A percentile compares a stretch with the other conserved stretches of the same genome.
Evolutionary conservation across 805 yeast species (phyloP).

Genomic region (Spencermartinsiella europaea): DNA sequence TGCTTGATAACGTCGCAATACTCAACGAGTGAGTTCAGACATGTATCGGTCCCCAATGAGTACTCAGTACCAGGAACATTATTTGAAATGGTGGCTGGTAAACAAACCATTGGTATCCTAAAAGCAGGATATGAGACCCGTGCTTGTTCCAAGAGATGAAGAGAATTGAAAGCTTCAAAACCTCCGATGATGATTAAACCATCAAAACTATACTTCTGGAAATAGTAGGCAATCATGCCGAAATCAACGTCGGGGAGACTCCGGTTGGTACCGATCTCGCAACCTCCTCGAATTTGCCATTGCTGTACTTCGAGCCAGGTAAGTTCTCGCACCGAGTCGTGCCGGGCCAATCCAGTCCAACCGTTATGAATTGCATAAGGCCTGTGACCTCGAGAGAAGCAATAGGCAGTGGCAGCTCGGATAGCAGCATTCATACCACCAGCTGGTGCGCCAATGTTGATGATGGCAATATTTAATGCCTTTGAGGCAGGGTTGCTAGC

Average conservation of each 20-base stretch:
- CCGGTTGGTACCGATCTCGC: constrained; percentile 95
- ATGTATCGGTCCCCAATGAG: constrained; percentile 92
- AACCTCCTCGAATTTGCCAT: constrained; percentile 89
- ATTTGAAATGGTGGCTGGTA: constrained; percentile 95
- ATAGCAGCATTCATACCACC: constrained; percentile 94
- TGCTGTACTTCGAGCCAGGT: constrained; percentile 82
- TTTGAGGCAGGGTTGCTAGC: constrained; percentile 54
- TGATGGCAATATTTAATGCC: constrained; percentile 71
- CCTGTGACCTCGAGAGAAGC: constrained; percentile 83
- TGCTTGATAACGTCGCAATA: constrained; percentile 96
- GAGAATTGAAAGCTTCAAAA: constrained; percentile 88
- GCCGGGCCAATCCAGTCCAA: constrained; percentile 84
- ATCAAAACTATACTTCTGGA: constrained; percentile 82
- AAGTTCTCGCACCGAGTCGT: constrained; percentile 72
- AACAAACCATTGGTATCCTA: constrained; percentile 86
- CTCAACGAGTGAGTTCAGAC: constrained; percentile 81
- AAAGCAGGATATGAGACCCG: constrained; percentile 80
- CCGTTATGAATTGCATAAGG: constrained; percentile 93
- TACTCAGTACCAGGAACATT: constrained; percentile 99
- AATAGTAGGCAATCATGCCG: constrained; percentile 88
- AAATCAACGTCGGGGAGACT: constrained; percentile 74
- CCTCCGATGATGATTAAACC: constrained; percentile 94
- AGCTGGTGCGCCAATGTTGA: constrained; percentile 96
- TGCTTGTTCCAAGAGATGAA: constrained; percentile 75
- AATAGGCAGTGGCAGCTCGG: constrained; percentile 83